Base-by-base conservation (phyloP, 306 rosid genomes). In the Oxytropis ochrocephala region DNA sequence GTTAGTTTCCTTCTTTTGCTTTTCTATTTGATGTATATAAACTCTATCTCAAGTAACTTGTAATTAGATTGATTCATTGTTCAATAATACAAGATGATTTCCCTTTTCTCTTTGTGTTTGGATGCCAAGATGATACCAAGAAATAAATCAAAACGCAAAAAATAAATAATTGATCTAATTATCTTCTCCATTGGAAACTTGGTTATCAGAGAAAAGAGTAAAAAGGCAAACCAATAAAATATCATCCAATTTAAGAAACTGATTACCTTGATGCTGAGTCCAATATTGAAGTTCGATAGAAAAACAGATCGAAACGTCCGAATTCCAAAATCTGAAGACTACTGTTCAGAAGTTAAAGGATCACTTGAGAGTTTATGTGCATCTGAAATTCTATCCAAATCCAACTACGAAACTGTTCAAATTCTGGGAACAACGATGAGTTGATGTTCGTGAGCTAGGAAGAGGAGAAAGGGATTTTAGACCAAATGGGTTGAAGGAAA, bases 231-330 rank as follows among this genome's bases (percentile, higher is more conserved):
- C 70, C 43, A 57, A 8, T 56, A 55, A 5, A 56, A 12, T 76
- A 69, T 0, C 29, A 43, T 65, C 35, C 16, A 38, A 51, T 52
- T 60, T 36, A 70, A 59, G 19, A 52, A 72, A 61, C 8, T 16
- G 44, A 44, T 32, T 60, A 73, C 75, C 81, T 70, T 43, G 79
- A 74, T 79, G 46, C 2, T 51, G 58, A 69, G 70, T 41, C 41
- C 72, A 70, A 13, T 32, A 74, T 11, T 32, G 75, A 56, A 39
- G 42, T 54, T 72, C 47, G 38, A 65, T 53, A 30, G 12, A 62
- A 13, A 67, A 41, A 64, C 62, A 65, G 58, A 75, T 68, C 73
- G 36, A 69, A 33, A 51, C 62, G 65, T 55, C 17, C 24, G 70
- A 81, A 62, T 59, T 48, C 48, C 53, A 71, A 72, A 52, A 38